Evolutionary conservation across 805 yeast species (phyloP), one percentile per base, ranked within the genome.

Genomic region (Starmerella stigmatis): DNA sequence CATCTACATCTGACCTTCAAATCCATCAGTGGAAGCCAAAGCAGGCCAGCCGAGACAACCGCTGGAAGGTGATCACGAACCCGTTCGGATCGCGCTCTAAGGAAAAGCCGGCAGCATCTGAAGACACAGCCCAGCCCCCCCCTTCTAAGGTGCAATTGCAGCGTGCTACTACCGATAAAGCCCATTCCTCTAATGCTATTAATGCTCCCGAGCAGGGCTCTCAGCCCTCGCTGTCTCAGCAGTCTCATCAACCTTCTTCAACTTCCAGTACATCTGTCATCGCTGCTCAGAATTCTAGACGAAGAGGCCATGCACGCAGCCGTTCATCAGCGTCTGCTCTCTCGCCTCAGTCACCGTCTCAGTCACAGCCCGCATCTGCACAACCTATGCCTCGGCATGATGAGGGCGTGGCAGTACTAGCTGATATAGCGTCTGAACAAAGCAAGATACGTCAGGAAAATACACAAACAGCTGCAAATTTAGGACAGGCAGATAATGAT

Each of bases 371-470:
- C 10, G 22, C 40, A 5, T 26, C 33, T 16, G 26, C 41, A 13
- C 25, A 25, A 16, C 19, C 41, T 7, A 26, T 21, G 15, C 12
- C 33, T 10, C 49, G 53, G 11, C 46, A 37, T 25, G 55, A 54
- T 19, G 59, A 56, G 36, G 57, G 56, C 19, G 57, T 49, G 3
- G 52, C 57, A 3, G 54, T 55, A 16, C 48, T 56, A n/a, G 58
- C 58, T 8, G 46, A 46, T 10, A 40, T 56, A 45, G 59, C 59
- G 4, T 43, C 50, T 4, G 58, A 51, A 32, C 57, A 55, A 27
- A 20, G 19, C 16, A 38, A 38, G 22, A 38, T 15, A 12, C 23
- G 35, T 7, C 28, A 25, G 17, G 45, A 43, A 22, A 23, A n/a
- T 19, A 21, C 40, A 5, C 30, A 36, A 20, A 25, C 33, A 10